Evolutionary conservation across 495 filamentous ascomycete species (phyloP), one percentile per base, ranked within the genome.

Genomic region (Aspergillus ostianus): DNA sequence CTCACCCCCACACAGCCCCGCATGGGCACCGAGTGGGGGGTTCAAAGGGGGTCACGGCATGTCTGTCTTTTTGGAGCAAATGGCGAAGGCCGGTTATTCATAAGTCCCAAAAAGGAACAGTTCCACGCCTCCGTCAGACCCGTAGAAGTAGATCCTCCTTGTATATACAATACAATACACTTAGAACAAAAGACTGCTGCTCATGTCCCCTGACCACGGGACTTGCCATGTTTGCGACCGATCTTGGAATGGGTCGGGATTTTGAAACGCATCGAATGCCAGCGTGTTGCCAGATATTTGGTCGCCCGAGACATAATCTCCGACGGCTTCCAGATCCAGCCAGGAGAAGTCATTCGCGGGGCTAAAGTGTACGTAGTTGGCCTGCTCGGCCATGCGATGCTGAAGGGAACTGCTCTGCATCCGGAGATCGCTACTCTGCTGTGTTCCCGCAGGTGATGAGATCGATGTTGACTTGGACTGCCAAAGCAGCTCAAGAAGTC

Each of bases 291-390:
- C 72, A 0, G 74, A 63, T 15, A 77, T 73, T 44, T 70, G 74
- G 50, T 80, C 77, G 4, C 77, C 77, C 5, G 77, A 79, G 32
- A 80, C 82, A 65, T 80, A 85, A 47, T 85, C 80, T 0, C 82
- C 81, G 18, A 85, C 82, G 17, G 81, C 82, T 61, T 80, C 76
- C 27, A 85, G 68, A 67, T 85, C 80, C 5, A 83, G 73, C 82
- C 82, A 85, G 2, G 80, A 82, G 66, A 85, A 85, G 51, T 85
- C 82, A 45, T 83, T 79, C 2, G 77, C 77, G 8, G 76, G 79
- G 44, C 80, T 80, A 57, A 76, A 78, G 51, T 80, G 70, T 56
- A 79, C 73, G 30, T 80, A 80, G 15, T 61, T 62, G 20, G 56
- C 64, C 18, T 66, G 62, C 8, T 76, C 71, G 19, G 73, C 53